Evolutionary conservation across 179 eudicot species (phyloP).

Genomic region (Beta lomatogona): DNA sequence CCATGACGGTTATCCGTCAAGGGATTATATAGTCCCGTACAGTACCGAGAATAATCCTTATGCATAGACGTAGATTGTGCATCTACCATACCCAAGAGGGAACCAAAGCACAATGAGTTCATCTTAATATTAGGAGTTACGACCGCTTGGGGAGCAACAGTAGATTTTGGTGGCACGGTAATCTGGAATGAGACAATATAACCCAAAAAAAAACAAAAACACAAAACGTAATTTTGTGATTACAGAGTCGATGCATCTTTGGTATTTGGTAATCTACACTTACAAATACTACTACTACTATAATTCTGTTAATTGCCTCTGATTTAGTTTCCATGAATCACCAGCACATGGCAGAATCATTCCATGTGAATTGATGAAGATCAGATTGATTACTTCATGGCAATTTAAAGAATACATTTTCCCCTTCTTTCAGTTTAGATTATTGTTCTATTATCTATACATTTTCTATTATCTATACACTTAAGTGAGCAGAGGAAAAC

Average conservation of each 20-base stretch:
- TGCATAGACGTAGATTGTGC: background rate
- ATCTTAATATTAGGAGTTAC: background rate
- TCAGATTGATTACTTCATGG: background rate
- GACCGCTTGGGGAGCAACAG: background rate
- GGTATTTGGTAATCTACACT: slow-evolving; percentile 4
- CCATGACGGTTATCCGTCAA: too few relatives aligned
- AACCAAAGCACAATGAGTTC: background rate
- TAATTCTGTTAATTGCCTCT: background rate
- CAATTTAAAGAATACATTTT: background rate
- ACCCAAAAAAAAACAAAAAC: background rate
- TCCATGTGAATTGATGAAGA: slow-evolving; percentile 16
- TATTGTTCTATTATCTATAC: background rate
- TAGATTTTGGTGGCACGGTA: background rate
- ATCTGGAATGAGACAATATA: background rate
- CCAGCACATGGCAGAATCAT: slow-evolving; percentile 19
- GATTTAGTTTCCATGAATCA: background rate
- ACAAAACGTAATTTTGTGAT: background rate
- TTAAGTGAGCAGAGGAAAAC: too few relatives aligned
- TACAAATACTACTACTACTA: background rate
- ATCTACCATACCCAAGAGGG: background rate
- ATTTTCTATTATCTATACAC: too few relatives aligned
- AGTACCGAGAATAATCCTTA: too few relatives aligned
- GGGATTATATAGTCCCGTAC: too few relatives aligned
- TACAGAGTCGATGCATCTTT: too few relatives aligned
- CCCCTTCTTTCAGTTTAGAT: background rate